Evolutionary conservation across 2,329 filamentous ascomycete genomes (phyloP).

Genomic region (Trichoderma lentiforme): DNA sequence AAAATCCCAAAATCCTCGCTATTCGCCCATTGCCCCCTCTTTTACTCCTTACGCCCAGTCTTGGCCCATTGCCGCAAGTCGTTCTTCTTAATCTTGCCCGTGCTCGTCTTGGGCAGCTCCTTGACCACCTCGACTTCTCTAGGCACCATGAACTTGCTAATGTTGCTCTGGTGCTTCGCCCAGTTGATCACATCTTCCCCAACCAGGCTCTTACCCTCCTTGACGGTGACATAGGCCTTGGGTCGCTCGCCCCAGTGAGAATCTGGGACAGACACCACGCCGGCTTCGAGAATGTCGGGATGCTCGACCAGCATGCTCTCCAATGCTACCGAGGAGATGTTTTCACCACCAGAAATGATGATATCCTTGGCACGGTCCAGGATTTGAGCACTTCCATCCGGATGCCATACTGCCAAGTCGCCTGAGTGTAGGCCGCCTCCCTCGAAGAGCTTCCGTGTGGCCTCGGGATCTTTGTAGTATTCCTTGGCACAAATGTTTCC

Average conservation of each 20-base stretch:
- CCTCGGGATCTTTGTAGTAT: slow-evolving; percentile 86
- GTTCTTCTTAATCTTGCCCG: slow-evolving; percentile 96
- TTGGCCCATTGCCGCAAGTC: slow-evolving; percentile 79
- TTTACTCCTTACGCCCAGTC: slow-evolving; percentile 24
- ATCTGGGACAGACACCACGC: slow-evolving; percentile 83
- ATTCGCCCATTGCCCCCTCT: neutral
- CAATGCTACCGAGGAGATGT: slow-evolving; percentile 90
- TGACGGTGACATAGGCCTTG: slow-evolving; percentile 86
- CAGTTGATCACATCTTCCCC: slow-evolving; percentile 72
- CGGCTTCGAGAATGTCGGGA: slow-evolving; percentile 84
- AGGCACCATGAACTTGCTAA: slow-evolving; percentile 87
- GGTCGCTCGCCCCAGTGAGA: slow-evolving; percentile 95
- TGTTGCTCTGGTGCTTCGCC: slow-evolving; percentile 75
- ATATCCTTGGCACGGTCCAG: slow-evolving; percentile 95
- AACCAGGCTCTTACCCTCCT: slow-evolving; percentile 51
- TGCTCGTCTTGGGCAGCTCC: slow-evolving; percentile 94
- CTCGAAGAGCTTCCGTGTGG: slow-evolving; percentile 80
- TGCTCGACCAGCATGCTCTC: slow-evolving; percentile 88
- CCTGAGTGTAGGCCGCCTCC: slow-evolving; percentile 87
- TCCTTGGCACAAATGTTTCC: slow-evolving; percentile 91
- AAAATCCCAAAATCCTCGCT: neutral
- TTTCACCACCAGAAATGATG: slow-evolving; percentile 96
- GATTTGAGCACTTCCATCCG: slow-evolving; percentile 87
- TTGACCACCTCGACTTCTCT: slow-evolving; percentile 71
- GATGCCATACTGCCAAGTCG: slow-evolving; percentile 89